Conservation (phyloP, 345 rosid genomes). For the Euphorbia pulcherrima region DNA sequence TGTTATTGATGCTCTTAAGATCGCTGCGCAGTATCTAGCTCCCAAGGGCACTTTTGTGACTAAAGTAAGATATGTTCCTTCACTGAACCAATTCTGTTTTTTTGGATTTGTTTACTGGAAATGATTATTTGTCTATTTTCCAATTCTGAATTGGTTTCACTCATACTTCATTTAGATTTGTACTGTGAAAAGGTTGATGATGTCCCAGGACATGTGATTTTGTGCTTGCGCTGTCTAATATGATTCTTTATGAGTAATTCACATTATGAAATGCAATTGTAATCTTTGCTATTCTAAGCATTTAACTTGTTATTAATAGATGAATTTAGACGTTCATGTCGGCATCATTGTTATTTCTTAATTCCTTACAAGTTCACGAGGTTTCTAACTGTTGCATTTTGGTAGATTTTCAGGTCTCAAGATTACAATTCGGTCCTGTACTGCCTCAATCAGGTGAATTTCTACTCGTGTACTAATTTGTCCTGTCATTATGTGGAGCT, state of each 20-base stretch:
- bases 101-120: not conserved
- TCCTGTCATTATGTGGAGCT: not conserved
- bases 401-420: slow-evolving; percentile 86
- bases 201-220: too few species aligned
- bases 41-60: slow-evolving; percentile 74
- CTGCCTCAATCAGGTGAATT: slow-evolving; percentile 68
- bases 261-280: not conserved
- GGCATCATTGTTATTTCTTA: not conserved
- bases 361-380: not conserved
- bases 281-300: not conserved
- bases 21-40: slow-evolving; percentile 80
- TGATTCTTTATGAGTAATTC: too few species aligned
- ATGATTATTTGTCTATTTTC: not conserved
- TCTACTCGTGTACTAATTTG: not conserved
- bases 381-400: not conserved
- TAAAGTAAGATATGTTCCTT: slow-evolving; percentile 40
- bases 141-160: not conserved
- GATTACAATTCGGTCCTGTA: slow-evolving; percentile 75
- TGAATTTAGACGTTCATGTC: not conserved
- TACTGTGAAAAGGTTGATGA: not conserved
- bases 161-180: not conserved
- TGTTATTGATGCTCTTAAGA: slow-evolving; percentile 76
- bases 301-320: not conserved
- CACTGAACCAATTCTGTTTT: too few species aligned
- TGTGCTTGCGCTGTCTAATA: not conserved